Evolutionary conservation across 495 filamentous ascomycete genomes (phyloP), one percentile per base, ranked within the genome.

Genomic region (Neurospora sp.): DNA sequence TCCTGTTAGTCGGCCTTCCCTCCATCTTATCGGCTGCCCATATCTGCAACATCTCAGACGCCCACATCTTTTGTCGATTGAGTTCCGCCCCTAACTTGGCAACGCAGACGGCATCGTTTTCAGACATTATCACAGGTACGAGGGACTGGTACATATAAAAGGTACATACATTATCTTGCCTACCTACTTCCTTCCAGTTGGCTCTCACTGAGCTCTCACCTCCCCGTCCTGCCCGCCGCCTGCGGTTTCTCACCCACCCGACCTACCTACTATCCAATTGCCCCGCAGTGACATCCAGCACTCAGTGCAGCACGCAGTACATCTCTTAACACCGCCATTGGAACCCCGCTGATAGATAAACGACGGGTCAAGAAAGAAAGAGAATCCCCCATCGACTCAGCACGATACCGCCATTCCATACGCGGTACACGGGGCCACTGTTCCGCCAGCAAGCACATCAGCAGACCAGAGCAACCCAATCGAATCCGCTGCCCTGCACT

Each of bases 311-410:
- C 54, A 37, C 54, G 54, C 54, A 66, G 54, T 66, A 35, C 54
- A 31, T 75, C 74, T 69, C 72, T 73, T 73, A 71, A 71, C 72
- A 39, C n/a, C 54, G 9, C 39, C 38, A 16, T 31, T 69, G 48
- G 73, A 77, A 78, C 79, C 79, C 79, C 79, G 78, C 79, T 78
- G 78, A 79, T 77, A 80, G 78, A 81, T 81, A 81, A 79, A 76
- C 77, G 71, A 69, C 75, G 72, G 54, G 54, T 31, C 27, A 62
- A 62, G 54, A 18, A 62, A 62, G 54, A 74, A 48, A 75, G 74
- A 74, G 71, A 71, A 79, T 75, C 77, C 78, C 75, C 73, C 77
- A 75, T 77, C 75, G 39, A 70, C 71, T 66, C 62, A 66, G 72
- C 71, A 70, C 74, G 23, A 66, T 39, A 66, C 69, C 42, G n/a